phyloP scores from a whole-genome alignment of 2,329 filamentous ascomycete species.

The Periconia digitata region DNA sequence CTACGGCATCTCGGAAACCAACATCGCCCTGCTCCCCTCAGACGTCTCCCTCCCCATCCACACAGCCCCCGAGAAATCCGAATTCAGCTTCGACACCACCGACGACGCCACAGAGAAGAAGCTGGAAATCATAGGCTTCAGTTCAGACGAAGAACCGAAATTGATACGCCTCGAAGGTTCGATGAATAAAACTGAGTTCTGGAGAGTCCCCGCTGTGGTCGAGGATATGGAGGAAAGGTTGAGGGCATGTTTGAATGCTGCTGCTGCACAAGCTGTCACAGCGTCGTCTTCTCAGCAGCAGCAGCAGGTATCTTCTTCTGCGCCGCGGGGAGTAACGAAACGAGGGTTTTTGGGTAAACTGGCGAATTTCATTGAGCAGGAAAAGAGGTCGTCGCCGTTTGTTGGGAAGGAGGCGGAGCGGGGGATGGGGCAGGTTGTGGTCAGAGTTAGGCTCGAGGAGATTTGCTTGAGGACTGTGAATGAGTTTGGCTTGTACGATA shows the following conservation, averaged over 20 bases:
- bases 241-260: constrained; percentile 33
- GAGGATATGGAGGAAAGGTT: constrained; percentile 43
- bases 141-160: constrained; percentile 42
- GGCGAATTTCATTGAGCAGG: constrained; percentile 20
- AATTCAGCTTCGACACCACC: constrained; percentile 31
- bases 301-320: too few species aligned
- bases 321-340: constrained; percentile 1
- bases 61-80: constrained; percentile 25
- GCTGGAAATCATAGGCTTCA: constrained; percentile 44
- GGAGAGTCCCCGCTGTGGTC: constrained; percentile 45
- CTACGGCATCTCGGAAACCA: constrained; percentile 47
- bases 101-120: constrained; percentile 10
- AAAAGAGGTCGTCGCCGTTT: constrained; percentile 21
- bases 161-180: constrained; percentile 44
- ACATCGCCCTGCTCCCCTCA: constrained; percentile 49
- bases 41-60: constrained; percentile 36
- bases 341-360: constrained; percentile 26
- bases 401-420: constrained; percentile 17
- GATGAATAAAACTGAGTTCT: constrained; percentile 48
- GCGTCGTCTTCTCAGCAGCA: constrained; percentile 2
- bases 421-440: constrained; percentile 20
- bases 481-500: constrained; percentile 41
- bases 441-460: constrained; percentile 33
- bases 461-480: constrained; percentile 36
- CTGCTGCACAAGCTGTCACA: background rate